These are phyloP conservation scores for Eutrema japonicum DNA, from an alignment of 345 rosid species.

Conservation along the genomic window DNA sequence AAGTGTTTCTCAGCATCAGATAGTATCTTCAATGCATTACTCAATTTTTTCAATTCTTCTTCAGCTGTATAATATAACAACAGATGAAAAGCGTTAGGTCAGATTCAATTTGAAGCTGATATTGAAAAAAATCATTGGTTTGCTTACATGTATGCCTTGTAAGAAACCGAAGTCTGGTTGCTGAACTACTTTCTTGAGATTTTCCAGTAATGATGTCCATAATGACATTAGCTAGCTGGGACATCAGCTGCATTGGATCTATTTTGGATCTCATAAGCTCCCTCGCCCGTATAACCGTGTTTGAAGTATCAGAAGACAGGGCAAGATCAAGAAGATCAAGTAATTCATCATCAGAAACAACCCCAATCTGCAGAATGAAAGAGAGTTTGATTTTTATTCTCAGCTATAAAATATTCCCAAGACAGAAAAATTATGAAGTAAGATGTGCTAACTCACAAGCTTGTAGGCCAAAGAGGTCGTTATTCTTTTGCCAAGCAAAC, in stretches of 20 bases:
- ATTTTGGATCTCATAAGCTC: slow-evolving; percentile 93
- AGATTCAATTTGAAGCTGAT: not conserved
- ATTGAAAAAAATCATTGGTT: not conserved
- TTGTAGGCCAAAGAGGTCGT: slow-evolving; percentile 77
- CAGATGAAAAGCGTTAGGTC: not conserved
- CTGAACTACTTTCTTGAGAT: slow-evolving; percentile 64
- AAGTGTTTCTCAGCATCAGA: slow-evolving; percentile 94
- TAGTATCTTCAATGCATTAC: slow-evolving; percentile 80
- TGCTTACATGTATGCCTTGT: slow-evolving; percentile 66
- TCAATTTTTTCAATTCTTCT: slow-evolving; percentile 69
- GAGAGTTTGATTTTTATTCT: not conserved
- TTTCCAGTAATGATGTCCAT: slow-evolving; percentile 89
- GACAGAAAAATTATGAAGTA: not conserved
- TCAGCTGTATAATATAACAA: slow-evolving; percentile 58
- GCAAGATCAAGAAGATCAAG: slow-evolving; percentile 91
- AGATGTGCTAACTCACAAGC: slow-evolving; percentile 63
- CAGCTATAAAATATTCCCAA: not conserved
- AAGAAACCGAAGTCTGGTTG: slow-evolving; percentile 58
- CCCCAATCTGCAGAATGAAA: slow-evolving; percentile 65
- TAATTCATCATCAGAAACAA: slow-evolving; percentile 93
- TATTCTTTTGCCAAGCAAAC: slow-evolving; percentile 84
- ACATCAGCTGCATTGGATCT: slow-evolving; percentile 92
- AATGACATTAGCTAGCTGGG: slow-evolving; percentile 91
- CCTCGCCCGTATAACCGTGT: slow-evolving; percentile 87
- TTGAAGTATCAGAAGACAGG: slow-evolving; percentile 88